phyloP scores from a whole-genome alignment of 495 filamentous ascomycete genomes.

The Aspergillus panamensis region DNA sequence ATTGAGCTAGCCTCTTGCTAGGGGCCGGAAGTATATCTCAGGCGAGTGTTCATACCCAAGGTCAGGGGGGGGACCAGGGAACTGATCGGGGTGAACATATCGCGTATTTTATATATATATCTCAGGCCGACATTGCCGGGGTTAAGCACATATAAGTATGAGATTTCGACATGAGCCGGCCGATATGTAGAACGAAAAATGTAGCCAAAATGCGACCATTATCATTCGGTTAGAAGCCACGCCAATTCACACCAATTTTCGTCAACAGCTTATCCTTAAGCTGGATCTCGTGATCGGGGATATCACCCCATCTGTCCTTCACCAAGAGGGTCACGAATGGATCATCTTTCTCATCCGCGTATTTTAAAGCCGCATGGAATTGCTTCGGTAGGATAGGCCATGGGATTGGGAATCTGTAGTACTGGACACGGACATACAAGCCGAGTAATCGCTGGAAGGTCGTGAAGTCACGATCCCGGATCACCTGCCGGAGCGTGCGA shows the following conservation, averaged over 20 bases:
- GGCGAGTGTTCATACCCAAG: too few relatives aligned
- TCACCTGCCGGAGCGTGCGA: constrained; percentile 30
- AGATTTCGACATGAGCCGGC: too few relatives aligned
- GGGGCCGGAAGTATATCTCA: too few relatives aligned
- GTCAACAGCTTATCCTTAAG: constrained; percentile 24
- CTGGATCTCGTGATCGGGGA: constrained; percentile 24
- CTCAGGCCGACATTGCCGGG: too few relatives aligned
- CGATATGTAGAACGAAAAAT: too few relatives aligned
- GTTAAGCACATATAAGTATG: too few relatives aligned
- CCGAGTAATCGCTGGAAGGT: constrained; percentile 33
- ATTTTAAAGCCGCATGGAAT: constrained; percentile 29
- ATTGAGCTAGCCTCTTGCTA: too few relatives aligned
- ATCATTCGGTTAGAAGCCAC: not conserved
- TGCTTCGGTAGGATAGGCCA: constrained; percentile 34
- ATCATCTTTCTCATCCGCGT: constrained; percentile 29
- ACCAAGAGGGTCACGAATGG: constrained; percentile 34
- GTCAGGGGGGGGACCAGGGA: too few relatives aligned
- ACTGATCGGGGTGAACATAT: too few relatives aligned
- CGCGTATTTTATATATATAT: too few relatives aligned
- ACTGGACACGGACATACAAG: constrained; percentile 28
- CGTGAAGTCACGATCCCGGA: constrained; percentile 32
- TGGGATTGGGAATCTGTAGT: constrained; percentile 29
- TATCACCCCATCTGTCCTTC: constrained; percentile 33
- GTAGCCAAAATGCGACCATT: too few relatives aligned
- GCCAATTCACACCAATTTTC: constrained; percentile 4